A percentile compares a stretch with the other conserved stretches of the same genome.
Conservation (phyloP, 2,329 filamentous ascomycete genomes). For the Lachnellula cervina region DNA sequence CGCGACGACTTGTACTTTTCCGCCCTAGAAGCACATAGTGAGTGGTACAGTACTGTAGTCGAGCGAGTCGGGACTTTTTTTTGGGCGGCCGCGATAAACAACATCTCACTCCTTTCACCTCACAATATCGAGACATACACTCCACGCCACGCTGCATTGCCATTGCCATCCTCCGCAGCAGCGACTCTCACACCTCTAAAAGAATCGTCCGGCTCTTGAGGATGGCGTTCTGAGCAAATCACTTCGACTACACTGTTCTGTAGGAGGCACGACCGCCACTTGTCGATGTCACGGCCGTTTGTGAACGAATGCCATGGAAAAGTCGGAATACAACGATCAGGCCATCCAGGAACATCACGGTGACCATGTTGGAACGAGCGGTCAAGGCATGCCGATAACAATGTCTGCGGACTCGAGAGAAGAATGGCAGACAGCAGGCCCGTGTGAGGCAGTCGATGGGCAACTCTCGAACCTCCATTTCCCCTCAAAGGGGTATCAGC, state of each 20-base stretch:
- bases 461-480: neutral
- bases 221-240: slow-evolving; percentile 23
- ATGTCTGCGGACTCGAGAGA: slow-evolving; percentile 20
- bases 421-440: slow-evolving; percentile 4
- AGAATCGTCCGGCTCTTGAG: slow-evolving; percentile 13
- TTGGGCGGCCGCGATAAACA: neutral
- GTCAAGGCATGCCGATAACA: slow-evolving; percentile 15
- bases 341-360: slow-evolving; percentile 18
- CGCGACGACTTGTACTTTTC: too few species aligned
- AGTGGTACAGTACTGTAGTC: neutral
- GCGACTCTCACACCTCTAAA: slow-evolving; percentile 3
- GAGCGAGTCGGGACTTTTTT: neutral
- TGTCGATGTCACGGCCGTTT: slow-evolving; percentile 22
- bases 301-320: slow-evolving; percentile 26
- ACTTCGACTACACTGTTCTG: slow-evolving; percentile 14
- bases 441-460: neutral
- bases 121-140: neutral
- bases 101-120: neutral
- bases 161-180: neutral
- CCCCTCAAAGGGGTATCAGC: neutral
- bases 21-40: too few species aligned
- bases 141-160: neutral
- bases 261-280: slow-evolving; percentile 13
- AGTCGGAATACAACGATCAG: slow-evolving; percentile 17
- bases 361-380: slow-evolving; percentile 19